phyloP scores from a whole-genome alignment of 371 early-diverging fungal species.

The Encephalitozoon intestinalis region DNA sequence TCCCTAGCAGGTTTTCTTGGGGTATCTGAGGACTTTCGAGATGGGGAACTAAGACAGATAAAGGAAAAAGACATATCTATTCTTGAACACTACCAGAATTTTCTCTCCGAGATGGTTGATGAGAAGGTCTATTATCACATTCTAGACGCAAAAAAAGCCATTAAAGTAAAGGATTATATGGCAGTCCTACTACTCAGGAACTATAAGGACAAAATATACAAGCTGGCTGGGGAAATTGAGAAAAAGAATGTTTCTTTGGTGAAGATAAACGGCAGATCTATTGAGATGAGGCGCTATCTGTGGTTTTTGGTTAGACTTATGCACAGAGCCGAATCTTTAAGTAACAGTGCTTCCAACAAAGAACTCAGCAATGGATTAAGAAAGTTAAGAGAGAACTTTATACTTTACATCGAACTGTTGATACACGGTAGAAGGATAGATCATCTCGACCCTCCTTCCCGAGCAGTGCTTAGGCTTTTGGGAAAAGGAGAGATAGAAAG shows the following conservation, averaged over 20 bases:
- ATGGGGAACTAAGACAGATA: not conserved
- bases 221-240: not conserved
- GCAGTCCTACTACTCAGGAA: not conserved
- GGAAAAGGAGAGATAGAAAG: not conserved
- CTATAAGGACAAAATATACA: not conserved
- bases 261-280: not conserved
- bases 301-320: not conserved
- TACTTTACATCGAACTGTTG: not conserved
- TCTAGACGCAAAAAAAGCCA: not conserved
- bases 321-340: not conserved
- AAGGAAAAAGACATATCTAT: not conserved
- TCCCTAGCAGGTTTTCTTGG: not conserved
- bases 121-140: not conserved
- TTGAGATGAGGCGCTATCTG: not conserved
- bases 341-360: not conserved
- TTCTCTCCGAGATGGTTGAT: not conserved
- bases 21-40: not conserved
- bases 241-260: not conserved
- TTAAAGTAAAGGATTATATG: not conserved
- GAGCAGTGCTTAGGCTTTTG: not conserved
- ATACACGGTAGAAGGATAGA: not conserved
- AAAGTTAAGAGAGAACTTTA: not conserved
- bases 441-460: not conserved
- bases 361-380: not conserved
- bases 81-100: not conserved